These are phyloP conservation scores for Phialemonium atrogriseum DNA, from an alignment of 2,329 filamentous ascomycete genomes.

Conservation along the genomic window DNA sequence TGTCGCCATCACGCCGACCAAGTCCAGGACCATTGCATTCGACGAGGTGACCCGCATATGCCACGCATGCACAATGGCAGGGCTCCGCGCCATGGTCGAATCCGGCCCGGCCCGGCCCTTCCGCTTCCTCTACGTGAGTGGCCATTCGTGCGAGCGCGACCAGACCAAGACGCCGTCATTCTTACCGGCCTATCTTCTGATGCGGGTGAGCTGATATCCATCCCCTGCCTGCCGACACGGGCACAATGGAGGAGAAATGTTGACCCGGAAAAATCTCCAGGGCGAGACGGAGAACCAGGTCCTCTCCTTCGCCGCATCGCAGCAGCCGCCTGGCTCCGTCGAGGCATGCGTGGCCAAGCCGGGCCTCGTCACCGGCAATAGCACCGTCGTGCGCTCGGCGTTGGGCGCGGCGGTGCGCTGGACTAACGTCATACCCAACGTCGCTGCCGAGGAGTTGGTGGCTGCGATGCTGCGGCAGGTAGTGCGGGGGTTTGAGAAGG, in stretches of 20 bases:
- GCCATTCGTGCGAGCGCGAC: constrained; percentile 32
- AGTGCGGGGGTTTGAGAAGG: constrained; percentile 35
- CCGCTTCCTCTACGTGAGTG: constrained; percentile 42
- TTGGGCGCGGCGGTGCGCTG: constrained; percentile 12
- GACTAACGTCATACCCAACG: constrained; percentile 21
- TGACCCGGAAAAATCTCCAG: constrained; percentile 20
- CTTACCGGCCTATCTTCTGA: constrained; percentile 29
- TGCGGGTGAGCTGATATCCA: constrained; percentile 32
- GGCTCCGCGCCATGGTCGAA: constrained; percentile 12
- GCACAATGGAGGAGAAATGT: no score
- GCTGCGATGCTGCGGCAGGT: constrained; percentile 35
- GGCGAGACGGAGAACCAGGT: constrained; percentile 36
- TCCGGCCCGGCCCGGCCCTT: constrained; percentile 29
- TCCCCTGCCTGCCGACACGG: constrained; percentile 2
- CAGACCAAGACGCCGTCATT: constrained; percentile 30
- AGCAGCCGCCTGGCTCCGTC: constrained; percentile 25
- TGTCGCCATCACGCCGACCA: constrained; percentile 32
- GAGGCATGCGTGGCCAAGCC: constrained; percentile 32
- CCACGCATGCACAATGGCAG: constrained; percentile 24
- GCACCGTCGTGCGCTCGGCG: constrained; percentile 12
- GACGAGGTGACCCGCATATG: constrained; percentile 32
- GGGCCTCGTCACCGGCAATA: constrained; percentile 29
- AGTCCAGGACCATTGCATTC: constrained; percentile 19
- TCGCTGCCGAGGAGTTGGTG: constrained; percentile 28
- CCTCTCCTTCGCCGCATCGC: constrained; percentile 29